These are phyloP conservation scores for Eimeria mitis DNA, from an alignment of 169 alveolate species.

Conservation along the genomic window DNA sequence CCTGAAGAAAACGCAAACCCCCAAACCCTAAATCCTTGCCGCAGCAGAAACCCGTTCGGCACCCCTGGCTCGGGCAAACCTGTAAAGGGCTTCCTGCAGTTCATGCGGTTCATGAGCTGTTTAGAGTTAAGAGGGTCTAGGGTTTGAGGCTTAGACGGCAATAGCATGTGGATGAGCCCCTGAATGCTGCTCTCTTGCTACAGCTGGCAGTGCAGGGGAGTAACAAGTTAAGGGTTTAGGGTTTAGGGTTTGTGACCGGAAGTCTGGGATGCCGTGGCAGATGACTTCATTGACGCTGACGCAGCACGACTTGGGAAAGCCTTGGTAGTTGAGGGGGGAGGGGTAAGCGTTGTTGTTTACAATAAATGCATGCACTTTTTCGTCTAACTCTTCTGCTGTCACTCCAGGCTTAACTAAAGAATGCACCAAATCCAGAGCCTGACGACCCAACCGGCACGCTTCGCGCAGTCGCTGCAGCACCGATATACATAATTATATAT, in stretches of 20 bases:
- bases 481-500: background rate
- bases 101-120: no score
- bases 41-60: background rate
- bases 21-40: background rate
- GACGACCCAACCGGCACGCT: slow-evolving; percentile 96
- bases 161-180: background rate
- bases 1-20: background rate
- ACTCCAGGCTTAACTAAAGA: slow-evolving; percentile 96
- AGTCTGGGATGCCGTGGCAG: slow-evolving; percentile 97
- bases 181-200: background rate
- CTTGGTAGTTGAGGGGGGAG: slow-evolving; percentile 98
- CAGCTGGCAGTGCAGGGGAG: background rate
- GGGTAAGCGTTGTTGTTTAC: slow-evolving; percentile 98
- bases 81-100: no score
- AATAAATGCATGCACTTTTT: slow-evolving; percentile 96
- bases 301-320: slow-evolving; percentile 98
- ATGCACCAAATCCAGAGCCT: slow-evolving; percentile 97
- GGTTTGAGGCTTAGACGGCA: background rate
- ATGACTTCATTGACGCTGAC: slow-evolving; percentile 98
- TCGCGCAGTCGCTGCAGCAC: slow-evolving; percentile 87
- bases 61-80: no score
- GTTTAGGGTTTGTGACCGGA: slow-evolving; percentile 4
- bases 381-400: slow-evolving; percentile 98
- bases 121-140: background rate
- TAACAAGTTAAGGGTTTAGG: background rate